phyloP scores from a whole-genome alignment of 305 asterid genomes.

The Fraxinus latifolia region DNA sequence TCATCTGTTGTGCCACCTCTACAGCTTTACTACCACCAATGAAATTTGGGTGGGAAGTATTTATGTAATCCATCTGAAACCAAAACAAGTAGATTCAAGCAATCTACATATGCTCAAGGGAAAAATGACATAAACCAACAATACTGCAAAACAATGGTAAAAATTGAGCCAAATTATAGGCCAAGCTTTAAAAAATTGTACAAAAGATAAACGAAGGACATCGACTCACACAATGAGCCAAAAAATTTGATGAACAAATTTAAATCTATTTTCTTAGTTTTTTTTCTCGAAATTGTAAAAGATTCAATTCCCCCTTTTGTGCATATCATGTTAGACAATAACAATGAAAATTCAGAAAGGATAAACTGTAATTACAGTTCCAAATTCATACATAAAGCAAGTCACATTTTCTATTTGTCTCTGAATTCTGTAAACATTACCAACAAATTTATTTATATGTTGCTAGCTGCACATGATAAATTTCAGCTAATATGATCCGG shows the following conservation, averaged over 20 bases:
- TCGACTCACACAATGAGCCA: not conserved
- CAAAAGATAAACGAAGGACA: not conserved
- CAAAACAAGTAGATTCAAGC: not conserved
- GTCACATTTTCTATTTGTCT: not conserved
- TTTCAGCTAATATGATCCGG: not conserved
- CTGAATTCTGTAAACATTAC: not conserved
- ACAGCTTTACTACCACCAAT: conserved; percentile 89
- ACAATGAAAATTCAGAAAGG: not conserved
- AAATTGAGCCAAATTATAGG: not conserved
- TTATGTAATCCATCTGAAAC: conserved; percentile 84
- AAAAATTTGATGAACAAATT: not conserved
- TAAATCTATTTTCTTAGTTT: not conserved
- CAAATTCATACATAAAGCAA: not conserved
- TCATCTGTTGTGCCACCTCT: conserved; percentile 75
- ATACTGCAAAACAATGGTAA: not conserved
- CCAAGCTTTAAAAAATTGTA: not conserved
- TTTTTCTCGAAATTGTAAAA: not conserved
- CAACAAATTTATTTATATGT: not conserved
- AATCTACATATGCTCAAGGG: not conserved
- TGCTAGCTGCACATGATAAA: not conserved
- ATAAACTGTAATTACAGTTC: not conserved
- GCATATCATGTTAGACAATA: not conserved
- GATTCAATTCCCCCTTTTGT: not conserved
- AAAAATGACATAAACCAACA: not conserved
- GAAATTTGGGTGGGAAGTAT: conserved; percentile 85